These are phyloP conservation scores for Teratosphaeria nubilosa DNA, from an alignment of 2,329 filamentous ascomycete genomes.

Conservation along the genomic window DNA sequence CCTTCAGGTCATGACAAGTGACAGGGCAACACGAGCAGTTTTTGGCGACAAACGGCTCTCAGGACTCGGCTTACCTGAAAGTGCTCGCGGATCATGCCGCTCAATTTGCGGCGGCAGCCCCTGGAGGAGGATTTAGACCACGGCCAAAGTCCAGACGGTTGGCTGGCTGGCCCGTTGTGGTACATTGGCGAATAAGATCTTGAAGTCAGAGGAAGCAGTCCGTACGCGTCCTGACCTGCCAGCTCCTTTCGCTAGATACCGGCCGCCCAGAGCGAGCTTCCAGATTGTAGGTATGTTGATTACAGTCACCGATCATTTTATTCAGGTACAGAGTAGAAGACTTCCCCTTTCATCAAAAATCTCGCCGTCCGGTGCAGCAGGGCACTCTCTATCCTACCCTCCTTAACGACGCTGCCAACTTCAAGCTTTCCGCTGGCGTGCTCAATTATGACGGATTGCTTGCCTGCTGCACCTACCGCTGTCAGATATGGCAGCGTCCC, in stretches of 20 bases:
- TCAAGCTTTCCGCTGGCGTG: conserved; percentile 21
- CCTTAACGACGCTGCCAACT: conserved; percentile 16
- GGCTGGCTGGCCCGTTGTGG: no score
- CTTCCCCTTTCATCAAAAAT: conserved; percentile 22
- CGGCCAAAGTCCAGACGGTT: no score
- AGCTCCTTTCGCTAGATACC: no score
- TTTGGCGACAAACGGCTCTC: background rate
- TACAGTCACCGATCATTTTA: background rate
- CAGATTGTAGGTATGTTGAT: background rate
- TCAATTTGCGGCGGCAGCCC: no score
- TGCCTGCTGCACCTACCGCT: conserved; percentile 9
- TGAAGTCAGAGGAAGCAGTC: no score
- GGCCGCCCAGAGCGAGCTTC: no score
- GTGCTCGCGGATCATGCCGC: background rate
- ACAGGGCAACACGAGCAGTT: background rate
- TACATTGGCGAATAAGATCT: no score
- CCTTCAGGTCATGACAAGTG: background rate
- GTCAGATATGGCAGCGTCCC: conserved; percentile 16
- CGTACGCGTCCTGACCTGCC: no score
- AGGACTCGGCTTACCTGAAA: background rate
- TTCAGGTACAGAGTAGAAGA: conserved; percentile 3
- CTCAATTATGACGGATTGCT: conserved; percentile 16
- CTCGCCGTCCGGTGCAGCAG: conserved; percentile 20
- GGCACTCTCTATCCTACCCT: conserved; percentile 18
- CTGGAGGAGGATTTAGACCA: no score